These are phyloP conservation scores for Trifolium pratense DNA, from an alignment of 306 rosid genomes.

Conservation along the genomic window DNA sequence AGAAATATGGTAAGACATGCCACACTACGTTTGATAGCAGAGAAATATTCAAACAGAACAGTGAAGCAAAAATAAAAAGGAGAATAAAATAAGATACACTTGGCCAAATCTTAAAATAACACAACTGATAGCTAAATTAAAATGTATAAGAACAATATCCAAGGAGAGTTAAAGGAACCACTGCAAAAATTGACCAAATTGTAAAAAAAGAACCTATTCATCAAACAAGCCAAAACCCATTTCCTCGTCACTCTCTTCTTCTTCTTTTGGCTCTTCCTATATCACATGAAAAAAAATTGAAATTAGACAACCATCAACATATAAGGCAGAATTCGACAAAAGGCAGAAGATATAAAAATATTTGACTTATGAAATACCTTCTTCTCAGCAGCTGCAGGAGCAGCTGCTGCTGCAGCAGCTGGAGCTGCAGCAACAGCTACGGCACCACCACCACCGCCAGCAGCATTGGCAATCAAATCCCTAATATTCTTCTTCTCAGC, in stretches of 20 bases:
- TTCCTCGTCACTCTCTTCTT: slow-evolving; percentile 79
- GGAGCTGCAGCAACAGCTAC: slow-evolving; percentile 66
- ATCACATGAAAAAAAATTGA: slow-evolving; percentile 11
- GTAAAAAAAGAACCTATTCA: slow-evolving; percentile 52
- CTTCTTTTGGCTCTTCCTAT: slow-evolving; percentile 79
- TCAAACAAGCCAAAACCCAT: slow-evolving; percentile 81
- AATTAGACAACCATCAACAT: slow-evolving; percentile 17
- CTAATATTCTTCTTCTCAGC: slow-evolving; percentile 68
- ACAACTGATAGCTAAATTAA: slow-evolving; percentile 20
- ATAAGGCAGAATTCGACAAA: not conserved
- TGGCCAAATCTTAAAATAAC: not conserved
- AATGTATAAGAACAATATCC: slow-evolving; percentile 35
- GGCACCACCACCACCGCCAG: slow-evolving; percentile 63
- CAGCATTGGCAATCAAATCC: slow-evolving; percentile 69
- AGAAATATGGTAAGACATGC: not conserved
- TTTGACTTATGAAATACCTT: slow-evolving; percentile 48
- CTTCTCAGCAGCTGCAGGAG: slow-evolving; percentile 72
- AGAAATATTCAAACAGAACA: not conserved
- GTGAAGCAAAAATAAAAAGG: no score
- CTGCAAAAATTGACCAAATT: slow-evolving; percentile 28
- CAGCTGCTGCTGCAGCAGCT: slow-evolving; percentile 55
- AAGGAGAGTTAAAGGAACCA: not conserved
- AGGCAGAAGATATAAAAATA: not conserved
- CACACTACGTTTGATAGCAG: not conserved
- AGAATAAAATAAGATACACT: not conserved